Evolutionary conservation across 371 early-diverging fungal species (phyloP).

Genomic region (Sporodiniella umbellata): DNA sequence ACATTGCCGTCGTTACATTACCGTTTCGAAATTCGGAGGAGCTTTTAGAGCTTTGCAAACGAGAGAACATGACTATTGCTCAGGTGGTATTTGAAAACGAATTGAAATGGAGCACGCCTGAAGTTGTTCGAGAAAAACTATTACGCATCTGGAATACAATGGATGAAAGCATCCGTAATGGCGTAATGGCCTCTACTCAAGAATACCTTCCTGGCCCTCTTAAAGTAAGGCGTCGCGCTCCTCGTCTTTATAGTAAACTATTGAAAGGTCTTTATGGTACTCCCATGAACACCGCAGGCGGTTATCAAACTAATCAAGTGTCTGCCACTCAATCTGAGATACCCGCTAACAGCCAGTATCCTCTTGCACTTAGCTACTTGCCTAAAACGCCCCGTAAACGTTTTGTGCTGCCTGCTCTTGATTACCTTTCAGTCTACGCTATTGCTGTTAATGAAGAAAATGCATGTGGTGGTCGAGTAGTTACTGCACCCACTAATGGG

Average conservation of each 20-base stretch:
- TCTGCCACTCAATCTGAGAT: slow-evolving; percentile 6
- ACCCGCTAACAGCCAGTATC: slow-evolving; percentile 19
- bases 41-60: slow-evolving; percentile 75
- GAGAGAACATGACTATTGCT: slow-evolving; percentile 89
- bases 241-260: slow-evolving; percentile 80
- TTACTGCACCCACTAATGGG: slow-evolving; percentile 93
- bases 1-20: slow-evolving; percentile 76
- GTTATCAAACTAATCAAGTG: slow-evolving; percentile 27
- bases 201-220: slow-evolving; percentile 80
- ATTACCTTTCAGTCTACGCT: slow-evolving; percentile 92
- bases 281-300: slow-evolving; percentile 19
- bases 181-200: slow-evolving; percentile 46
- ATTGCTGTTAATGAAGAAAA: slow-evolving; percentile 98
- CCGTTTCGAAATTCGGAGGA: slow-evolving; percentile 85
- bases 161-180: slow-evolving; percentile 88
- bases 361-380: slow-evolving; percentile 33
- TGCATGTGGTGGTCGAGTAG: slow-evolving; percentile 92
- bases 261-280: slow-evolving; percentile 72
- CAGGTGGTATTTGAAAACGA: slow-evolving; percentile 95
- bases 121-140: slow-evolving; percentile 71
- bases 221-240: slow-evolving; percentile 86
- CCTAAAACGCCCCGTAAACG: slow-evolving; percentile 45
- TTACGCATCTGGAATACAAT: slow-evolving; percentile 91
- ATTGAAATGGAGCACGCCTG: slow-evolving; percentile 82
- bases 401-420: slow-evolving; percentile 70